These are phyloP conservation scores for Stephania yunnanensis DNA, from an alignment of 164 flowering plant genomes.

Conservation along the genomic window DNA sequence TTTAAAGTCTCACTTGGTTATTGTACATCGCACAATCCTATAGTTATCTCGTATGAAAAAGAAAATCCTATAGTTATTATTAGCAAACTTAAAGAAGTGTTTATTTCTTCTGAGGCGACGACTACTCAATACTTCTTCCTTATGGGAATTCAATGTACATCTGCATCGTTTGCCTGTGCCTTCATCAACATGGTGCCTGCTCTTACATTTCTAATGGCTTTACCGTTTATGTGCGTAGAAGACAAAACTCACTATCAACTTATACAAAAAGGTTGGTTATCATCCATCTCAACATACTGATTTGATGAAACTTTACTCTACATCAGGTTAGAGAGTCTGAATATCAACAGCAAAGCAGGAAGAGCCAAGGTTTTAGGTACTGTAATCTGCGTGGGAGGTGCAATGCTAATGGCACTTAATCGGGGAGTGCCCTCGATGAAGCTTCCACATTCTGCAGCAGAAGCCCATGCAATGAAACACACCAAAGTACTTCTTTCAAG, in stretches of 20 bases:
- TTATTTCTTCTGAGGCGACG: slow-evolving; percentile 44
- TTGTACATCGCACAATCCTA: not conserved
- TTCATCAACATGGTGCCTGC: slow-evolving; percentile 81
- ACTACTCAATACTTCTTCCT: slow-evolving; percentile 62
- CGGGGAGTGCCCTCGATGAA: slow-evolving; percentile 48
- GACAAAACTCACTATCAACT: not conserved
- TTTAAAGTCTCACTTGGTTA: no score
- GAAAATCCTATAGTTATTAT: not conserved
- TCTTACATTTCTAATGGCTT: slow-evolving; percentile 65
- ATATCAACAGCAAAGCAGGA: slow-evolving; percentile 50
- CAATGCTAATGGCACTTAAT: slow-evolving; percentile 59
- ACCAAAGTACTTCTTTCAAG: slow-evolving; percentile 1
- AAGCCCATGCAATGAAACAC: slow-evolving; percentile 10
- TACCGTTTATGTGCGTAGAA: slow-evolving; percentile 52
- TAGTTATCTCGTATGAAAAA: no score
- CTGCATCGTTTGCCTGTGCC: slow-evolving; percentile 74
- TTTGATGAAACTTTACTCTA: not conserved
- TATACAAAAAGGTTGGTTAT: not conserved
- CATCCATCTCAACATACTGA: not conserved
- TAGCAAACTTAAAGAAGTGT: not conserved
- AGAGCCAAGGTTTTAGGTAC: slow-evolving; percentile 65
- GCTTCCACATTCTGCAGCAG: slow-evolving; percentile 13
- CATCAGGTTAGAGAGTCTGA: slow-evolving; percentile 60
- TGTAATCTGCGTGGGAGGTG: slow-evolving; percentile 53
- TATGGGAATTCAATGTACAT: slow-evolving; percentile 65